A percentile compares a stretch with the other conserved stretches of the same genome.
phyloP scores from a whole-genome alignment of 306 rosid genomes.

The Malus fusca region DNA sequence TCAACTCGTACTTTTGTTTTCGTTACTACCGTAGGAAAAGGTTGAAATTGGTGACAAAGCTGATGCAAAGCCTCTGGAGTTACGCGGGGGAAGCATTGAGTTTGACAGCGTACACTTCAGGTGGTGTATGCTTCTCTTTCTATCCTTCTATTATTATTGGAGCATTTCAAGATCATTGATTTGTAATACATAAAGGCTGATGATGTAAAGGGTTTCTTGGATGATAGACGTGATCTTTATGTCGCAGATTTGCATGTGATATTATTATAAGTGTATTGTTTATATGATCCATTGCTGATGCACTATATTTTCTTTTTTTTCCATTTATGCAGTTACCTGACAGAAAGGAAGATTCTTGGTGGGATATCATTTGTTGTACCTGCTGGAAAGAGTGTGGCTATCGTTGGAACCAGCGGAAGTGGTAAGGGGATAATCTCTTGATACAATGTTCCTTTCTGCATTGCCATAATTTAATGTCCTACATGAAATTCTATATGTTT shows the following conservation, averaged over 20 bases:
- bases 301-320: neutral
- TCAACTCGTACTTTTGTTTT: neutral
- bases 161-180: neutral
- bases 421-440: conserved; percentile 43
- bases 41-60: conserved; percentile 66
- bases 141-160: neutral
- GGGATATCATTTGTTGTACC: conserved; percentile 82
- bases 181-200: neutral
- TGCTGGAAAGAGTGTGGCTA: conserved; percentile 97
- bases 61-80: conserved; percentile 54
- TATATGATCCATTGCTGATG: conserved; percentile 6
- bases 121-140: conserved; percentile 29
- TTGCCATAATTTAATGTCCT: neutral
- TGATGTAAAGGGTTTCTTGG: neutral
- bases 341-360: conserved; percentile 90
- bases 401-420: conserved; percentile 98
- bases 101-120: conserved; percentile 78
- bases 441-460: neutral
- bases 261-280: neutral
- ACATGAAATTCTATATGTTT: neutral
- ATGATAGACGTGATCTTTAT: neutral
- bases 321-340: conserved; percentile 52
- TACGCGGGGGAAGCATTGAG: conserved; percentile 65
- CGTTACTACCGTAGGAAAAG: conserved; percentile 51
- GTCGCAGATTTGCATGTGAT: neutral